These are phyloP conservation scores for Dryadomyces sulphureus DNA, from an alignment of 2,329 filamentous ascomycete species.

Conservation along the genomic window DNA sequence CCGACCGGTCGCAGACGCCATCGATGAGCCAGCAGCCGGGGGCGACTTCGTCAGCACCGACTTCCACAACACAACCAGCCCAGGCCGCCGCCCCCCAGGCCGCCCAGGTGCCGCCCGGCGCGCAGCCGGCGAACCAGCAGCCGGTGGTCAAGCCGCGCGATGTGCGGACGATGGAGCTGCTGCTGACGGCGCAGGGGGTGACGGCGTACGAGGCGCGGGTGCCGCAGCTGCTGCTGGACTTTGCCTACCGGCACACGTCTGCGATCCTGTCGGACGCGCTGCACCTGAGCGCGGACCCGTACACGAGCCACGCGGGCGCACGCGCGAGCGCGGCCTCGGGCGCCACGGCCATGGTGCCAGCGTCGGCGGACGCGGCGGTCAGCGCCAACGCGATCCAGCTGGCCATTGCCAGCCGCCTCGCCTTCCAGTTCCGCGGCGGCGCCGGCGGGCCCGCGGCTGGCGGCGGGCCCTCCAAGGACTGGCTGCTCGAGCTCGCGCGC, in stretches of 20 bases:
- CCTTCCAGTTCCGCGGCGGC: constrained; percentile 52
- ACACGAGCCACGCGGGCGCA: constrained; percentile 41
- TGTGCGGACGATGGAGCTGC: constrained; percentile 62
- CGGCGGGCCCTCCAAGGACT: constrained; percentile 53
- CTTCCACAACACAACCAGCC: neutral
- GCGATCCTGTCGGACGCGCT: constrained; percentile 56
- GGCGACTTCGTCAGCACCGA: constrained; percentile 8
- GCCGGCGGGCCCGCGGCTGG: constrained; percentile 27
- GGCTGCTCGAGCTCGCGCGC: constrained; percentile 58
- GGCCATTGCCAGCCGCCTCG: constrained; percentile 54
- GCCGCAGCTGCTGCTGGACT: constrained; percentile 70
- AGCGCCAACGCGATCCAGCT: constrained; percentile 53
- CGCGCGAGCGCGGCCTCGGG: constrained; percentile 34
- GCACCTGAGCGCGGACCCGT: constrained; percentile 54
- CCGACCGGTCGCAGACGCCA: constrained; percentile 9
- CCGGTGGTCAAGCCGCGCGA: constrained; percentile 39
- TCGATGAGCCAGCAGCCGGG: constrained; percentile 10
- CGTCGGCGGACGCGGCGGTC: constrained; percentile 38
- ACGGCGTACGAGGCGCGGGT: constrained; percentile 70
- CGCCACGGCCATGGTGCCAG: constrained; percentile 30
- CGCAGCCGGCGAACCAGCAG: neutral
- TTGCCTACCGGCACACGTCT: constrained; percentile 70
- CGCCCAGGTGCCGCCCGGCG: too few relatives aligned
- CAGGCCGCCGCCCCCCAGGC: neutral
- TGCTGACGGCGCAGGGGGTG: constrained; percentile 66